A percentile compares a stretch with the other conserved stretches of the same genome.
Evolutionary conservation across 2,329 filamentous ascomycete genomes (phyloP).

Genomic region (Arthrinium phaeospermum): DNA sequence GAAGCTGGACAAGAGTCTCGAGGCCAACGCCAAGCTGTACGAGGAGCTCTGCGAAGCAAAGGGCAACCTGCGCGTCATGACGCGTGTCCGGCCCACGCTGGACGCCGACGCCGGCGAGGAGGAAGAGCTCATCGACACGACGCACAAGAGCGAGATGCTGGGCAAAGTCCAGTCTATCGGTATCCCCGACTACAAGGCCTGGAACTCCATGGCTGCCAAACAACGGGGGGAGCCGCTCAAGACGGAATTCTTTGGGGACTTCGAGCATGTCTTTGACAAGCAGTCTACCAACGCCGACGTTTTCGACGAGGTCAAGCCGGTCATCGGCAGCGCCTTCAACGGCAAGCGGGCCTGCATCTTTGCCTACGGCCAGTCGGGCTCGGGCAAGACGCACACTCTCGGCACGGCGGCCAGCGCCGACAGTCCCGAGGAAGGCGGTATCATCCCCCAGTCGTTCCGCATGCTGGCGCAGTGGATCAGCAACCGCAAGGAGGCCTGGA

Average conservation of each 20-base stretch:
- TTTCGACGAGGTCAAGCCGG: slow-evolving; percentile 20
- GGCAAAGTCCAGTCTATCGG: slow-evolving; percentile 5
- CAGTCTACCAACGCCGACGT: slow-evolving; percentile 19
- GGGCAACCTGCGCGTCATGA: slow-evolving; percentile 22
- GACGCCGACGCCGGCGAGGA: neutral
- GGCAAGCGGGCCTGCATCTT: slow-evolving; percentile 23
- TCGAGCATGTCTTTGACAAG: slow-evolving; percentile 22
- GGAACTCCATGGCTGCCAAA: neutral
- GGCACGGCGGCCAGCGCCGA: neutral
- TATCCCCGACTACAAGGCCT: neutral
- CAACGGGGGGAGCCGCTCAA: neutral
- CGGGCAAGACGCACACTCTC: slow-evolving; percentile 23
- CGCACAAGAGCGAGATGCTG: neutral
- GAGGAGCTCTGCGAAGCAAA: slow-evolving; percentile 18
- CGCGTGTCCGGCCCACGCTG: slow-evolving; percentile 20
- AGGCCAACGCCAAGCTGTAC: slow-evolving; percentile 16
- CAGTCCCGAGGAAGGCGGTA: slow-evolving; percentile 35
- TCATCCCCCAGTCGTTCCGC: neutral
- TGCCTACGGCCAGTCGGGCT: slow-evolving; percentile 23
- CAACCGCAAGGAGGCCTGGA: neutral
- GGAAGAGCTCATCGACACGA: neutral
- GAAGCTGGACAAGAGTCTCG: neutral
- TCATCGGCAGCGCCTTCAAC: slow-evolving; percentile 20
- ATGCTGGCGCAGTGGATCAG: slow-evolving; percentile 11
- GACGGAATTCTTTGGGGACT: neutral